Percentiles rank a stretch among this genome's conserved stretches.
phyloP scores from a whole-genome alignment of 2,329 filamentous ascomycete genomes.

The Akanthomyces dipterigenus region DNA sequence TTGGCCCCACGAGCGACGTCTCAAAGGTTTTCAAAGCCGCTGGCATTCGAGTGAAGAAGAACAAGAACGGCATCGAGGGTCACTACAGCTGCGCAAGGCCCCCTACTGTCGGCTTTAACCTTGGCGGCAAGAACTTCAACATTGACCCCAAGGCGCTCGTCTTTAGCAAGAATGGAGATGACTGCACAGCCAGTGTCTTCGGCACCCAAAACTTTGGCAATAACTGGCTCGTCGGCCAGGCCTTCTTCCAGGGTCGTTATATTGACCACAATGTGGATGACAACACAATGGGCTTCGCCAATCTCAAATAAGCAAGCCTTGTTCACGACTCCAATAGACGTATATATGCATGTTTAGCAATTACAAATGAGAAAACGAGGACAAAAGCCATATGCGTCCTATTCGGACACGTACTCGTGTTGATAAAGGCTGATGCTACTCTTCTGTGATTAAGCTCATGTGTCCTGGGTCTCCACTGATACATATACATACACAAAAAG shows the following conservation, averaged over 20 bases:
- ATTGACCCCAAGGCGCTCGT: constrained; percentile 15
- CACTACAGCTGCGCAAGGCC: constrained; percentile 15
- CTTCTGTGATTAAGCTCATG: neutral
- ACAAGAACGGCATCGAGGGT: constrained; percentile 13
- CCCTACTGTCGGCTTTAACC: constrained; percentile 14
- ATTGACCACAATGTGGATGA: constrained; percentile 16
- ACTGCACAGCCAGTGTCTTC: constrained; percentile 16
- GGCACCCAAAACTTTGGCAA: constrained; percentile 13
- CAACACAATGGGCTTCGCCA: constrained; percentile 16
- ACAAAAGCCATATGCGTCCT: neutral
- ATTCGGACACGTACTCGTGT: too few relatives aligned
- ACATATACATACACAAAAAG: neutral
- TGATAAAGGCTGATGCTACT: neutral
- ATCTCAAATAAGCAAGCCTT: constrained; percentile 6
- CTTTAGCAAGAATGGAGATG: constrained; percentile 13
- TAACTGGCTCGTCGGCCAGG: constrained; percentile 18
- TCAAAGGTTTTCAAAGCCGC: constrained; percentile 13
- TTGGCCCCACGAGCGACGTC: constrained; percentile 15
- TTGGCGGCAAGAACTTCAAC: constrained; percentile 15
- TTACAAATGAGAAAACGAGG: neutral
- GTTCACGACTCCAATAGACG: neutral
- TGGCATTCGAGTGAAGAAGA: constrained; percentile 12
- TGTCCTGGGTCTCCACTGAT: neutral
- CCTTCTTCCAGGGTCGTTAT: constrained; percentile 19
- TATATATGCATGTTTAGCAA: neutral